These are phyloP conservation scores for Wallacemonas sp. DNA, from an alignment of 208 protist species.

Conservation along the genomic window DNA sequence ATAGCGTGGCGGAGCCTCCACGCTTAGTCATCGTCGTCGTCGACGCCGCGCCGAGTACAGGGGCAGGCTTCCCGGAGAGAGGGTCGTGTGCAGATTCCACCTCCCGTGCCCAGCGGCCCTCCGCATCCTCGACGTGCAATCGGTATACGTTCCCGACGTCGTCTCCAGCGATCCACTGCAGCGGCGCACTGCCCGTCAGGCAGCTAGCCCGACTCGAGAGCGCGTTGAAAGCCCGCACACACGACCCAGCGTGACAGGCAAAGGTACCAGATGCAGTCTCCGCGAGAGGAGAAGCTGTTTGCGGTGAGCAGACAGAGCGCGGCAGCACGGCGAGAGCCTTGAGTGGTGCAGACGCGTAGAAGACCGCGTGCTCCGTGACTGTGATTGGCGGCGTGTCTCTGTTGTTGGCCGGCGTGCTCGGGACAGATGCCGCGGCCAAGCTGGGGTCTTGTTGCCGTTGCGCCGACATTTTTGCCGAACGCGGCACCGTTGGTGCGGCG, in stretches of 20 bases:
- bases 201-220: no score
- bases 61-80: background rate
- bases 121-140: conserved; percentile 39
- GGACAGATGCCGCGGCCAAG: background rate
- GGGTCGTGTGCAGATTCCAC: background rate
- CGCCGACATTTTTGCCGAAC: no score
- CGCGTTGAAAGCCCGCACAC: no score
- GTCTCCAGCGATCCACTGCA: conserved; percentile 64
- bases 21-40: background rate
- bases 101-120: conserved; percentile 4
- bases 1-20: no score
- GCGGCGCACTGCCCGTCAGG: background rate
- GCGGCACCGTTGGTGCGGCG: no score
- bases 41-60: background rate
- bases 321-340: conserved; percentile 13
- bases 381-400: background rate
- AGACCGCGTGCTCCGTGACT: conserved; percentile 20
- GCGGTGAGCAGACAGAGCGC: no score
- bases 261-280: no score
- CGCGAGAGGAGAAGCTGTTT: no score
- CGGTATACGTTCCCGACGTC: conserved; percentile 76
- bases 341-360: conserved; percentile 31
- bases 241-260: no score
- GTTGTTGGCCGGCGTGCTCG: background rate
- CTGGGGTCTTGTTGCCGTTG: no score